A percentile compares a stretch with the other conserved stretches of the same genome.
Evolutionary conservation across 176 grass and related monocot genomes (phyloP).

Genomic region (Areca catechu): DNA sequence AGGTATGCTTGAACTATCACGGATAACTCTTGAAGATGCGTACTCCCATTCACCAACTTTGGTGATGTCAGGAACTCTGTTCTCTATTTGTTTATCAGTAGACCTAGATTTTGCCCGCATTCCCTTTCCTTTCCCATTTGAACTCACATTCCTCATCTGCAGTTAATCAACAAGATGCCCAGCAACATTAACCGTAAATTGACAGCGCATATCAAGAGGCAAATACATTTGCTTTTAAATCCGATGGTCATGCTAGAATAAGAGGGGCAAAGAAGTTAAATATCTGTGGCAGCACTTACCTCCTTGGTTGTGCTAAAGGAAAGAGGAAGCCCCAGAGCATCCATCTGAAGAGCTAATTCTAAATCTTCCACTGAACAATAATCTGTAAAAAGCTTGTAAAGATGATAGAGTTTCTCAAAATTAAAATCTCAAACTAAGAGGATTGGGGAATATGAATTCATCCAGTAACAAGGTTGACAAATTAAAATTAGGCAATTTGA

Average conservation of each 20-base stretch:
- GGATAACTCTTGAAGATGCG: conserved; percentile 3
- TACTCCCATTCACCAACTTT: conserved; percentile 26
- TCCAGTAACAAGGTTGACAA: neutral
- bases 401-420: conserved; percentile 9
- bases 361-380: conserved; percentile 36
- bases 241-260: too few species aligned
- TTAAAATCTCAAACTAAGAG: conserved; percentile 15
- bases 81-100: conserved; percentile 19
- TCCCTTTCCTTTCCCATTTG: conserved; percentile 42
- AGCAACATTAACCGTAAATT: too few species aligned
- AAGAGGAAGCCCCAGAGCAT: conserved; percentile 82
- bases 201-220: too few species aligned
- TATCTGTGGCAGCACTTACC: conserved; percentile 21
- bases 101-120: conserved; percentile 21
- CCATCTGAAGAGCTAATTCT: conserved; percentile 71
- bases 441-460: neutral
- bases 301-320: conserved; percentile 75
- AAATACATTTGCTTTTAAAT: too few species aligned
- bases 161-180: conserved; percentile 19
- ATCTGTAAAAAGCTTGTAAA: conserved; percentile 14
- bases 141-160: conserved; percentile 38
- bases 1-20: conserved; percentile 15
- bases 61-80: neutral
- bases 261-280: neutral
- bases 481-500: neutral